These are phyloP conservation scores for Leccinellum rugosiceps DNA, from an alignment of 768 basidiomycete genomes.

Conservation along the genomic window DNA sequence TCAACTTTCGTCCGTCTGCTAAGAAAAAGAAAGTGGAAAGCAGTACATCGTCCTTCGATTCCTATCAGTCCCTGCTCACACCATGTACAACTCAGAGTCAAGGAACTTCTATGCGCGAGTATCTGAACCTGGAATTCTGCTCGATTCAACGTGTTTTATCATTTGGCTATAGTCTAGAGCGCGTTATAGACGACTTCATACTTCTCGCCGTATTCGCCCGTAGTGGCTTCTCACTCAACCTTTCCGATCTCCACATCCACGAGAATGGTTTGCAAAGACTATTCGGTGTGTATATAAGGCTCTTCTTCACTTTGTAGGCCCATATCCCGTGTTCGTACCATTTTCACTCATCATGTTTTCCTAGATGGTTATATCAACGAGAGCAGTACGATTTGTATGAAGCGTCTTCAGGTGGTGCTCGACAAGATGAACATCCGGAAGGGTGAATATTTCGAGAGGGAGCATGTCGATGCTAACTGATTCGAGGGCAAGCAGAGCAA, in stretches of 20 bases:
- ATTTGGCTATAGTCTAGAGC: constrained; percentile 87
- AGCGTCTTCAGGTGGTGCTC: constrained; percentile 79
- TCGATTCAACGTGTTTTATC: constrained; percentile 62
- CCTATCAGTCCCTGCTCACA: constrained; percentile 5
- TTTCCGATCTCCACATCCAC: constrained; percentile 96
- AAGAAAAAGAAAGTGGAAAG: constrained; percentile 65
- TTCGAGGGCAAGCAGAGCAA: constrained; percentile 90
- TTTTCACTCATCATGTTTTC: constrained; percentile 1
- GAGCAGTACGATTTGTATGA: constrained; percentile 74
- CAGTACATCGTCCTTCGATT: constrained; percentile 31
- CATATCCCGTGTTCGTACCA: background rate
- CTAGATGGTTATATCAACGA: constrained; percentile 93
- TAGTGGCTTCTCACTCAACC: constrained; percentile 94
- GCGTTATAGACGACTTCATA: constrained; percentile 97
- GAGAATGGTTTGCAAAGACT: constrained; percentile 92
- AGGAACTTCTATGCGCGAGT: constrained; percentile 98
- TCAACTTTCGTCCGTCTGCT: constrained; percentile 87
- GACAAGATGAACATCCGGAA: constrained; percentile 90
- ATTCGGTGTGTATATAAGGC: constrained; percentile 93
- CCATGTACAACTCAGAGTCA: constrained; percentile 52
- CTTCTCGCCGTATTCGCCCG: constrained; percentile 95
- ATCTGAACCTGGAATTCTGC: constrained; percentile 93
- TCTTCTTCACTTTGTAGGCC: constrained; percentile 67
- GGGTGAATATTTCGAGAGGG: constrained; percentile 86
- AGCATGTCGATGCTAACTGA: constrained; percentile 88